Evolutionary conservation across 2,329 filamentous ascomycete species (phyloP), one percentile per base, ranked within the genome.

Genomic region (Claviceps maximensis): DNA sequence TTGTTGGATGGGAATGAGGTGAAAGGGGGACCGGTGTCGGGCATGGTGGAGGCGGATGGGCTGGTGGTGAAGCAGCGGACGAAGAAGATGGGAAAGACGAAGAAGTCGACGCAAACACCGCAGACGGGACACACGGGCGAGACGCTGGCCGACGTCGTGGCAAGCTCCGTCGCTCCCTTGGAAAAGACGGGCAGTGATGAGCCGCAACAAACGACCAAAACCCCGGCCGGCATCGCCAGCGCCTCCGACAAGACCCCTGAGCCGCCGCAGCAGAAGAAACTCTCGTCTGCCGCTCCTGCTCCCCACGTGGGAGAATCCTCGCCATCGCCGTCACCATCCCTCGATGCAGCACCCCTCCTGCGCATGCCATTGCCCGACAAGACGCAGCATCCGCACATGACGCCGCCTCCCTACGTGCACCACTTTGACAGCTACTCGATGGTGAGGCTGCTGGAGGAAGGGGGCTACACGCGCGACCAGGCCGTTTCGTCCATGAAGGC

Each of bases 391-490:
- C 84, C 84, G 4, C 83, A 89, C 64, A 78, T 86, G 64, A 76
- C 81, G 48, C 79, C 87, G 0, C 80, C 87, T 8, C 86, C 84
- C 1, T 94, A 95, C 64, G 83, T 95, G 36, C 93, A 98, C 71
- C 89, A 97, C 70, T 98, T 98, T 69, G 91, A 98, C 70, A 95
- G 85, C 25, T 98, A 93, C 69, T 84, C 82, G 15, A 78, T 97
- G 5, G 93, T 97, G 17, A 85, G 86, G 63, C 82, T 88, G 61
- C 80, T 98, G 17, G 77, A 84, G 51, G 77, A 83, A 19, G 82
- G 83, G 13, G 86, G 85, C 0, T 96, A 89, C 69, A 81, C 79
- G 1, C 74, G 79, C 46, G 76, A 76, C 0, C 91, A 96, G 68
- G 83, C 89, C 27, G 82, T 89, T 50, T 88, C 84, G 6, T 75